phyloP scores from a whole-genome alignment of 495 filamentous ascomycete species.

The Hypomontagnella monticulosa region DNA sequence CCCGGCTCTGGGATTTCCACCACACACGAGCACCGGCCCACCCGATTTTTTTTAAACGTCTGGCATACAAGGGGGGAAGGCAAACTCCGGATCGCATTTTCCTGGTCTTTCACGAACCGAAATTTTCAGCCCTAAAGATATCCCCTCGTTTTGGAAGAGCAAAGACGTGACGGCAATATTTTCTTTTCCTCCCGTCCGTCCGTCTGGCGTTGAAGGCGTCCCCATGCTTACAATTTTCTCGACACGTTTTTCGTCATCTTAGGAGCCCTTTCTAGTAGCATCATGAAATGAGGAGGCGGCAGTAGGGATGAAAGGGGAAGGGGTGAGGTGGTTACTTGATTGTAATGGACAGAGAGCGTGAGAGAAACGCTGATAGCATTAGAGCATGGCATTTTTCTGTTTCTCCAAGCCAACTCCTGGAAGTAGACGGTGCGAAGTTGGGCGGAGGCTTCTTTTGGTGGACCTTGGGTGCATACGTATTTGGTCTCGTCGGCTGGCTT shows the following conservation, averaged over 20 bases:
- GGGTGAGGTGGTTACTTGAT: not conserved
- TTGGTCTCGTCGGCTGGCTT: not conserved
- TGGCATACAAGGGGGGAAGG: conserved; percentile 6
- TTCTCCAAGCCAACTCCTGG: not conserved
- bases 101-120: conserved; percentile 26
- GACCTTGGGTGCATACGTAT: conserved; percentile 14
- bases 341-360: conserved; percentile 14
- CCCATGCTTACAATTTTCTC: conserved; percentile 22
- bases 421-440: conserved; percentile 8
- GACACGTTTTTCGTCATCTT: conserved; percentile 23
- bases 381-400: conserved; percentile 32
- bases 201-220: conserved; percentile 43
- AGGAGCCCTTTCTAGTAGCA: conserved; percentile 33
- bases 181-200: conserved; percentile 31
- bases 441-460: conserved; percentile 7
- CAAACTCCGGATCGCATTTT: conserved; percentile 23
- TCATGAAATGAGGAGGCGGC: conserved; percentile 14
- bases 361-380: conserved; percentile 19
- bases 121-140: conserved; percentile 34
- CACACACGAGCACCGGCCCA: conserved; percentile 10
- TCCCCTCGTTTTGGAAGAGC: conserved; percentile 39
- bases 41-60: not conserved
- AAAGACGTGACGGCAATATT: conserved; percentile 23
- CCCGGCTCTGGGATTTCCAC: conserved; percentile 3
- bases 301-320: conserved; percentile 2